Base-by-base conservation (phyloP, 148 eudicot genomes). In the Silene uniflora region DNA sequence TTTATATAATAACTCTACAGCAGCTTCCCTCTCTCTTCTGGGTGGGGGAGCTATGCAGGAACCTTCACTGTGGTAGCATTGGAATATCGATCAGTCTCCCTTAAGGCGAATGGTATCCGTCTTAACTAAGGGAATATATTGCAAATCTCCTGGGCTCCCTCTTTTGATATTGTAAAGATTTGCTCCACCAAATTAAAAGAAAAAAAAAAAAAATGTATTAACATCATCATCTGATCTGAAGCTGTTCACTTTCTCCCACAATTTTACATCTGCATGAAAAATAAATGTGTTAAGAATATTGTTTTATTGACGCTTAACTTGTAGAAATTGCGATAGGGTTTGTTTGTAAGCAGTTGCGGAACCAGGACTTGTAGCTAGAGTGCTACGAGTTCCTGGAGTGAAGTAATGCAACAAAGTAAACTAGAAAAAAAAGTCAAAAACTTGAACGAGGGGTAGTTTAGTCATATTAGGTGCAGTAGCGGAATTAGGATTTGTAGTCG, bases 171-270 rank as follows among this genome's bases (percentile, higher is more conserved):
- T 39, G 81, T 81, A 76, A 81, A 42, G 73, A 71, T 71, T 71
- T 72, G 73, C 79, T 39, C 44, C 44, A 39, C 44, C 44, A 71
- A 52, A 44, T 39, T 19, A 63, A 66, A 56, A 59, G 39, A 21
- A 19, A 27, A 73, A 61, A 22, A 61, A 73, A 75, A 67, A 78
- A 78, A 78, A 18, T 74, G 84, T 82, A 78, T 82, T 77, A 82
- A 82, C 84, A 82, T 82, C 81, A 62, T 70, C 79, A 74, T 74
- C 78, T 82, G 75, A 74, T 74, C 78, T 82, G 73, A 78, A 62
- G 81, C 81, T 82, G 81, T 78, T 77, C 84, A 77, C 32, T 73
- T 77, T 72, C 27, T 64, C 46, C 83, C 62, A 55, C 72, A 73
- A 82, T 82, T 82, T 82, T 82, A 78, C 76, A 82, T 71, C 84